Evolutionary conservation across 768 basidiomycete genomes (phyloP).

Genomic region (Termitomyces sp.): DNA sequence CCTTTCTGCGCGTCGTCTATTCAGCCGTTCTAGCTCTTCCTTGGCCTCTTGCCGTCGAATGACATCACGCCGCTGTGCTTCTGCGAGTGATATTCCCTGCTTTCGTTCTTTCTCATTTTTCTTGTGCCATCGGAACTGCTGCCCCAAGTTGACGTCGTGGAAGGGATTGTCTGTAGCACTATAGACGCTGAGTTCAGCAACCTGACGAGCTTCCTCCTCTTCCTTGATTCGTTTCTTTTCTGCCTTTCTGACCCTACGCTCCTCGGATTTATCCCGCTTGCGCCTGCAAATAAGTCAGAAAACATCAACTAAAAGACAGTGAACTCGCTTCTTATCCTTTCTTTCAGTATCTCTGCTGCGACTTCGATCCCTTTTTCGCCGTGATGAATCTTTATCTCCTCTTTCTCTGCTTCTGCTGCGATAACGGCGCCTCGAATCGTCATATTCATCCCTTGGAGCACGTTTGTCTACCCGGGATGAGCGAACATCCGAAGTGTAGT

Average conservation of each 20-base stretch:
- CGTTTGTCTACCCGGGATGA: constrained; percentile 29
- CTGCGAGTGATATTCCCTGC: constrained; percentile 71
- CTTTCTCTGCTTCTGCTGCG: constrained; percentile 22
- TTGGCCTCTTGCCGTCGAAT: constrained; percentile 84
- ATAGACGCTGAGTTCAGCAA: constrained; percentile 94
- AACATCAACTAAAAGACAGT: background rate
- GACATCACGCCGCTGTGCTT: constrained; percentile 76
- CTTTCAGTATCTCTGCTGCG: constrained; percentile 32
- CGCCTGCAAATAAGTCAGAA: constrained; percentile 38
- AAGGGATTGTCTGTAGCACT: constrained; percentile 97
- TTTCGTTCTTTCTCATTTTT: constrained; percentile 96
- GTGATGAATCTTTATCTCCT: constrained; percentile 17
- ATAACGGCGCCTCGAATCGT: constrained; percentile 21
- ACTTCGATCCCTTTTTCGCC: constrained; percentile 28
- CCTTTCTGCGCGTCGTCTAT: constrained; percentile 84
- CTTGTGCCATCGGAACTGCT: constrained; percentile 99
- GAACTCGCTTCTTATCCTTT: constrained; percentile 42
- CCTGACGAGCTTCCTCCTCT: constrained; percentile 87
- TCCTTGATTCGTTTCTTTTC: constrained; percentile 82
- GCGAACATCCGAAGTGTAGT: constrained; percentile 25
- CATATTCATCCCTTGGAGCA: constrained; percentile 24
- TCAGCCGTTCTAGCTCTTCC: constrained; percentile 91
- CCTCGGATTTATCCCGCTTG: constrained; percentile 84
- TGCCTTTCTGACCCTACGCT: constrained; percentile 77
- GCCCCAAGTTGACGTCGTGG: constrained; percentile 93